Base-by-base conservation (phyloP, 805 yeast genomes). In the Teunomyces cretensis region DNA sequence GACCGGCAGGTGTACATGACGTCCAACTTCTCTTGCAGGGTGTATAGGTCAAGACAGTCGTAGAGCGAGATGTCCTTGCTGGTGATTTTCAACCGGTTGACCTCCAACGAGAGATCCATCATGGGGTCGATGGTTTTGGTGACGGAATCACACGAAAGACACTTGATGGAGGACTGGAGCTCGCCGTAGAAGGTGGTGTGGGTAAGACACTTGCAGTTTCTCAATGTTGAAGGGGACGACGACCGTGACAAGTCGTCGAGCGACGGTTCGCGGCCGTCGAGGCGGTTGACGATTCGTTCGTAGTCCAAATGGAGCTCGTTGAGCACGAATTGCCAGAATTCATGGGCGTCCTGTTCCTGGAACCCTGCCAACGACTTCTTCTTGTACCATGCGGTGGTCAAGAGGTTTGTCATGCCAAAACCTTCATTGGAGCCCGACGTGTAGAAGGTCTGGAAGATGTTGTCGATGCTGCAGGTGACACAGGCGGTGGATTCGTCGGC, bases 271-370 rank as follows among this genome's bases (percentile, higher is more conserved):
- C 46, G 52, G 9, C 39, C 42, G 14, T 45, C 45, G n/a, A 37
- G 39, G 24, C 39, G 36, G n/a, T 33, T 27, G 14, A 39, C 33
- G 16, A 47, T 38, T 9, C 49, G 30, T 32, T 51, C 68, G 54
- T 72, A 71, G 47, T 65, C 70, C 44, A 64, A 67, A 64, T 94
- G 99, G 45, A 94, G 65, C 64, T 90, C 96, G 64, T 92, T 87
- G 31, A 92, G 73, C 24, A 92, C 59, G 61, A 92, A 91, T 61
- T 94, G 97, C 85, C 96, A 85, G 65, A 92, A 94, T 65, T 94
- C 99, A 66, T 94, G 99, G 0, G 99, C 98, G 62, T 94, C 99
- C 65, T 94, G 99, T 65, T 94, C 97, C 30, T 94, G 86, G 54
- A 91, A 91, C 1, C 99, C 99, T 0, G 97, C 96, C 47, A 94